Evolutionary conservation across 2,329 filamentous ascomycete genomes (phyloP).

Genomic region (Aspergillus transmontanensis): DNA sequence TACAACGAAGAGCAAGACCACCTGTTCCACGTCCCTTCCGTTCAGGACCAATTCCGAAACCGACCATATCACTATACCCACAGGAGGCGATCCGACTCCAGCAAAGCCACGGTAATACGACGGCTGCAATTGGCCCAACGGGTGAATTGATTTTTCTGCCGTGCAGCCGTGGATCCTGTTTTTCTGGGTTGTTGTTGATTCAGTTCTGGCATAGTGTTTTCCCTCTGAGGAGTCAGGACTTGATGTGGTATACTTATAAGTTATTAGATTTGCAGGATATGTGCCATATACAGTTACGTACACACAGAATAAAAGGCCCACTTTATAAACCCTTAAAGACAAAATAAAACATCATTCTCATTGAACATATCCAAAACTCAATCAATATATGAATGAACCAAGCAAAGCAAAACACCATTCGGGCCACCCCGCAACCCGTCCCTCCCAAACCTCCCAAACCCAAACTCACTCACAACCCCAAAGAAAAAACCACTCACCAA

Average conservation of each 20-base stretch:
- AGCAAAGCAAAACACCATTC: too few relatives aligned
- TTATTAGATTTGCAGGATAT: not conserved
- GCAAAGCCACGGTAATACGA: not conserved
- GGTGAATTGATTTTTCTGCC: not conserved
- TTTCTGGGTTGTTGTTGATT: not conserved
- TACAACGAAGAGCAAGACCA: not conserved
- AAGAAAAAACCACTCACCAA: too few relatives aligned
- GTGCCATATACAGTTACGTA: not conserved
- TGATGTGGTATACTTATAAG: not conserved
- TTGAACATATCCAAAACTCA: not conserved
- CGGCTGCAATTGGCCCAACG: not conserved
- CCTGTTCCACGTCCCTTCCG: not conserved
- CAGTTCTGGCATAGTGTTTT: not conserved
- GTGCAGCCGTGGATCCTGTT: not conserved
- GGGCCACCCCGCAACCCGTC: too few relatives aligned
- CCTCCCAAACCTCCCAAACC: too few relatives aligned
- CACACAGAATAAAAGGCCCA: not conserved
- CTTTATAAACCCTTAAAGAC: not conserved
- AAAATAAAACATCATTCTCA: not conserved
- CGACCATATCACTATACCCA: not conserved
- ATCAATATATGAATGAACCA: too few relatives aligned
- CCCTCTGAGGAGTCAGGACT: too few relatives aligned
- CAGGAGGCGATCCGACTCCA: not conserved
- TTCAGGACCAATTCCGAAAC: not conserved
- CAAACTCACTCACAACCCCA: too few relatives aligned